A percentile compares a stretch with the other conserved stretches of the same genome.
These are phyloP conservation scores for Cicer judaicum DNA, from an alignment of 306 rosid species.

Conservation along the genomic window DNA sequence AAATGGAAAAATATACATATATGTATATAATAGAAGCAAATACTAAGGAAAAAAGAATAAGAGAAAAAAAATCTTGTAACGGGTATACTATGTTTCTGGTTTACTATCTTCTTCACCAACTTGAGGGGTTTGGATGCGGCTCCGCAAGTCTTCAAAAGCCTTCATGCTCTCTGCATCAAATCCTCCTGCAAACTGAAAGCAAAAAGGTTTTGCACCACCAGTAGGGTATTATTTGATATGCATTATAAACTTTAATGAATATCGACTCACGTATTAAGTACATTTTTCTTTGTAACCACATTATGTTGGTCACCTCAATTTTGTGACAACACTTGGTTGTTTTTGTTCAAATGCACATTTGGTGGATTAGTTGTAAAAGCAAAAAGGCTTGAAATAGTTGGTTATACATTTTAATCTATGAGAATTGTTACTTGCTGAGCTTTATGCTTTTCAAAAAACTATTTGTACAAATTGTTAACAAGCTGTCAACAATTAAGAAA, in stretches of 20 bases:
- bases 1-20: conserved; percentile 22
- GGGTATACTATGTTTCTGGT: conserved; percentile 51
- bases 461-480: background rate
- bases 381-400: background rate
- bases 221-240: conserved; percentile 5
- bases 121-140: conserved; percentile 61
- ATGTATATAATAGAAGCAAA: conserved; percentile 5
- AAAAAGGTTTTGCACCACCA: conserved; percentile 39
- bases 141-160: conserved; percentile 88
- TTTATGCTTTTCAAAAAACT: too few relatives aligned
- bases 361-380: too few relatives aligned
- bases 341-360: background rate
- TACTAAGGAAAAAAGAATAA: background rate
- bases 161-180: conserved; percentile 95
- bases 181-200: conserved; percentile 89
- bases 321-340: background rate
- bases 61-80: conserved; percentile 17
- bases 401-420: too few relatives aligned
- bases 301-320: background rate
- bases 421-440: too few relatives aligned
- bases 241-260: background rate
- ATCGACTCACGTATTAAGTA: background rate
- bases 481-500: background rate
- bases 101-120: conserved; percentile 59
- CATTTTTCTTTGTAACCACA: background rate